Base-by-base conservation (phyloP, 176 grass and related monocot species). In the Oryza nivara region DNA sequence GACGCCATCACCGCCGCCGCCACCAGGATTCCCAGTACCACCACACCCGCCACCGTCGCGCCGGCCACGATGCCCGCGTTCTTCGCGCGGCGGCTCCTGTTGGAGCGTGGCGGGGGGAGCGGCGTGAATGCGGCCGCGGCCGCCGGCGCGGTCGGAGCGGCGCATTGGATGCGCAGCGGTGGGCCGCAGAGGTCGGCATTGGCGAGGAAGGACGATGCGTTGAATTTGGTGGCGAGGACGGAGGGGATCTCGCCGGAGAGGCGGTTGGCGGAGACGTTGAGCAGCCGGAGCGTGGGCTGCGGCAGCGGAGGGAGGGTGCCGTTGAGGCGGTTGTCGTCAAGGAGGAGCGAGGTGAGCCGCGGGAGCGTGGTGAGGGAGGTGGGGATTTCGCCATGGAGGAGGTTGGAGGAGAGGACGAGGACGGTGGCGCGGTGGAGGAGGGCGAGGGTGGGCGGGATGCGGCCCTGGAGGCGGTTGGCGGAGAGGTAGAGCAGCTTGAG, bases 401-500 rank as follows among this genome's bases (percentile, higher is more conserved):
- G 74, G 74, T 96, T 99, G 9, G 66, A 49, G 46, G 91, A 99
- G 74, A 99, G 90, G 19, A 85, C 96, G 26, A 99, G 40, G 9
- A 96, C 83, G 49, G 92, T 99, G 69, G 92, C 68, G 61, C 96
- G 93, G 88, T 92, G 96, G 11, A 99, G 93, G 15, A n/a, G 67
- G 26, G 86, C 60, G 14, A 99, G 70, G 44, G 23, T 88, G n/a
- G 71, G 51, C 13, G 96, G 96, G 38, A 99, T 72, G 28, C 80
- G 68, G 3, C 91, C 96, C 11, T 83, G 80, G 83, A 98, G 88
- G 38, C 63, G 82, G 80, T 98, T 98, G 76, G 61, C 72, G 85
- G 79, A 89, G 83, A 98, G 94, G 86, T 94, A 98, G 41, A 98
- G 91, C 5, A 92, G 89, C 83, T 98, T 98, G 32, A 98, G 88